Conservation (phyloP, 2,329 filamentous ascomycete species). For the Raffaelea ambrosiae region DNA sequence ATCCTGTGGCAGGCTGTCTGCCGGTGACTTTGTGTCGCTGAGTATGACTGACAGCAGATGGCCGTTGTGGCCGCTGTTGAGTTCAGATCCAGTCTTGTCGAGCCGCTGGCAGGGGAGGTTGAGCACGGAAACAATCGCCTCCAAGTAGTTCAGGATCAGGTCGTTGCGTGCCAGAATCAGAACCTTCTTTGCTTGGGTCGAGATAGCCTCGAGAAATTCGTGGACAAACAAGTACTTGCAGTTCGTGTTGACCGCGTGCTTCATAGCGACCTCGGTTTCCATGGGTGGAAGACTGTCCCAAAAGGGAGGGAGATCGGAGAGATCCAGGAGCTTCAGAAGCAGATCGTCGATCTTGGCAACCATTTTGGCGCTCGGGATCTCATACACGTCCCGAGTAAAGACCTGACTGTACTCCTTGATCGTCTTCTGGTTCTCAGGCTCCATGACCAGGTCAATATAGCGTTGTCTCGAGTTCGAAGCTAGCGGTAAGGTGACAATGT, state of each 20-base stretch:
- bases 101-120: constrained; percentile 24
- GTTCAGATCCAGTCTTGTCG: constrained; percentile 6
- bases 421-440: constrained; percentile 30
- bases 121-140: constrained; percentile 35
- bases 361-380: constrained; percentile 28
- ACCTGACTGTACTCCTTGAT: constrained; percentile 36
- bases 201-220: constrained; percentile 41
- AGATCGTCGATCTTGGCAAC: constrained; percentile 41
- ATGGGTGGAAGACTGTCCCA: constrained; percentile 36
- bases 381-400: constrained; percentile 30
- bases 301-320: constrained; percentile 50
- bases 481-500: constrained; percentile 49
- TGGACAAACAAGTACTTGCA: constrained; percentile 52
- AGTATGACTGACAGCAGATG: constrained; percentile 29
- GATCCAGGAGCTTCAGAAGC: constrained; percentile 40
- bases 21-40: constrained; percentile 28
- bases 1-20: constrained; percentile 26
- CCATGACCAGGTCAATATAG: constrained; percentile 41
- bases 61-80: constrained; percentile 7
- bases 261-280: constrained; percentile 34
- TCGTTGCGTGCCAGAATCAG: constrained; percentile 45
- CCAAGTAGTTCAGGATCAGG: constrained; percentile 42
- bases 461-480: constrained; percentile 41
- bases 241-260: constrained; percentile 47
- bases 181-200: constrained; percentile 35